These are phyloP conservation scores for Lepidium aucheri DNA, from an alignment of 345 rosid genomes.

Conservation along the genomic window DNA sequence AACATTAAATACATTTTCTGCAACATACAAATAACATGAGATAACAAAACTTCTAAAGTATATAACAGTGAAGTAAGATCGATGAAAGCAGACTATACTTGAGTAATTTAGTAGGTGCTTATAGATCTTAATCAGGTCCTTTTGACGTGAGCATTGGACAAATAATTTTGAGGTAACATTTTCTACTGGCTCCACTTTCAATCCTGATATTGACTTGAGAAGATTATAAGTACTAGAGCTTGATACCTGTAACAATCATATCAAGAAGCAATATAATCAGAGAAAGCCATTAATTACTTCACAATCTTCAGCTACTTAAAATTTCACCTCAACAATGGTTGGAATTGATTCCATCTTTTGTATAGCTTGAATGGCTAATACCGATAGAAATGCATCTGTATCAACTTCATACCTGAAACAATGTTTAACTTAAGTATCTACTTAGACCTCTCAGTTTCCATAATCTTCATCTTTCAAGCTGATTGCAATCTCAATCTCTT, in stretches of 20 bases:
- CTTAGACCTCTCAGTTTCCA: too few species aligned
- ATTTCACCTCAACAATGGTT: slow-evolving; percentile 84
- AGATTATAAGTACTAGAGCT: slow-evolving; percentile 68
- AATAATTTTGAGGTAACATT: slow-evolving; percentile 83
- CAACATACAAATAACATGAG: slow-evolving; percentile 17
- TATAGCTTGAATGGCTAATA: slow-evolving; percentile 86
- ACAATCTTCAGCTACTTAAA: slow-evolving; percentile 3
- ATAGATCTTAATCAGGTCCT: slow-evolving; percentile 88
- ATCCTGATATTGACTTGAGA: slow-evolving; percentile 73
- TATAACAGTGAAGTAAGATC: too few species aligned
- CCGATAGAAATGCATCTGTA: slow-evolving; percentile 87
- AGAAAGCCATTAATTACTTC: slow-evolving; percentile 1
- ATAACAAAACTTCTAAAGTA: too few species aligned
- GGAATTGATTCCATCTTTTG: slow-evolving; percentile 62
- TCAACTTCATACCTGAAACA: slow-evolving; percentile 79
- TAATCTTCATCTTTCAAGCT: not conserved
- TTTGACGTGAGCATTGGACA: slow-evolving; percentile 96
- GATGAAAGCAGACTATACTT: slow-evolving; percentile 23
- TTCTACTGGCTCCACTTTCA: slow-evolving; percentile 91
- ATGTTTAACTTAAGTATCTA: slow-evolving; percentile 19
- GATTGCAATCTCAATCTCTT: not conserved
- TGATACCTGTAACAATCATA: slow-evolving; percentile 56
- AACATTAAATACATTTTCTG: slow-evolving; percentile 95
- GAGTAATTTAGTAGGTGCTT: slow-evolving; percentile 85
- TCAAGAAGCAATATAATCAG: not conserved